These are phyloP conservation scores for Cronartium ribicola DNA, from an alignment of 1,284 basidiomycete genomes.

Conservation along the genomic window DNA sequence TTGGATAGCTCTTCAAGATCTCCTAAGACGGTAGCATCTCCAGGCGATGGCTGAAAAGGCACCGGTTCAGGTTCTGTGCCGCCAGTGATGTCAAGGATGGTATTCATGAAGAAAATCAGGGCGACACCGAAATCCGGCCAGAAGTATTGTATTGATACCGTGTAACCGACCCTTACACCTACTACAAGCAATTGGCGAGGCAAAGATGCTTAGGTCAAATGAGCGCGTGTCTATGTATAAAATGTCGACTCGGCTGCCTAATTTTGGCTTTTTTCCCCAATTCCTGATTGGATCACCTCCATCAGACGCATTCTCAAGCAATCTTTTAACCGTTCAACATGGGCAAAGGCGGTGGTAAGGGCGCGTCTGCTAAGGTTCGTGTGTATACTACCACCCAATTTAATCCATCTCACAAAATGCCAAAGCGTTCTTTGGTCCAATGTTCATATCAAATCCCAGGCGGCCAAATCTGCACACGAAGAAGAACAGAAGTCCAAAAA, in stretches of 20 bases:
- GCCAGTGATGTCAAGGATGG: background rate
- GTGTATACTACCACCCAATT: background rate
- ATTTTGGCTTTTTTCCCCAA: background rate
- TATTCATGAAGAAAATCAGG: too few species aligned
- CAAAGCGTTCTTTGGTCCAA: background rate
- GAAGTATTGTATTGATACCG: too few species aligned
- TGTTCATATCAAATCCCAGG: slow-evolving; percentile 10
- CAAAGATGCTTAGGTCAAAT: background rate
- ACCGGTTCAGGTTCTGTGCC: background rate
- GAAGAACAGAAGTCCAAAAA: slow-evolving; percentile 26
- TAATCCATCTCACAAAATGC: background rate
- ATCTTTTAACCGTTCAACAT: background rate
- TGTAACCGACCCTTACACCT: too few species aligned
- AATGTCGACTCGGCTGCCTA: background rate
- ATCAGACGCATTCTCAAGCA: too few species aligned
- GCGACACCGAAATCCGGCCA: too few species aligned
- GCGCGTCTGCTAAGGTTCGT: slow-evolving; percentile 37
- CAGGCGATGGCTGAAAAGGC: background rate
- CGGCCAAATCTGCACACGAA: slow-evolving; percentile 41
- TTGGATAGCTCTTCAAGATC: background rate
- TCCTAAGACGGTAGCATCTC: background rate
- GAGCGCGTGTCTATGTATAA: background rate
- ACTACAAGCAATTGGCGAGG: too few species aligned
- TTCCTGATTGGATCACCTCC: background rate
- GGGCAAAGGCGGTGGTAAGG: slow-evolving; percentile 36